These are phyloP conservation scores for Scleroderma citrinum DNA, from an alignment of 768 basidiomycete genomes.

Conservation along the genomic window DNA sequence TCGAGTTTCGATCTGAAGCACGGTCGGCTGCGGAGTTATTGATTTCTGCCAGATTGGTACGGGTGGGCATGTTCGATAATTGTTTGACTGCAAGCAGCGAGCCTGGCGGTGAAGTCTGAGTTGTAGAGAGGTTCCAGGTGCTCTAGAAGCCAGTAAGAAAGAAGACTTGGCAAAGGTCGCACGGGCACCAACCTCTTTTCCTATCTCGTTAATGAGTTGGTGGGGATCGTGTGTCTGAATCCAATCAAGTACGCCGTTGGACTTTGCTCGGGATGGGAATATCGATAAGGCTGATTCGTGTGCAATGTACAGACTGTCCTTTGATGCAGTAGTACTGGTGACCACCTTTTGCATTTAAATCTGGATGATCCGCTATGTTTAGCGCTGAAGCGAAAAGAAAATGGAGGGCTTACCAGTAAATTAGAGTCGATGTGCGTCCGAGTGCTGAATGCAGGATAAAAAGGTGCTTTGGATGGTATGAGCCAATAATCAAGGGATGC, in stretches of 20 bases:
- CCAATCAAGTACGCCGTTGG: constrained; percentile 40
- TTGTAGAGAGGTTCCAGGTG: constrained; percentile 43
- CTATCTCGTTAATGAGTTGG: constrained; percentile 28
- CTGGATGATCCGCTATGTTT: constrained; percentile 24
- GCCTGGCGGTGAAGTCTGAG: constrained; percentile 34
- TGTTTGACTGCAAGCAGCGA: constrained; percentile 35
- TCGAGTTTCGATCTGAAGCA: constrained; percentile 35
- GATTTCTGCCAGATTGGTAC: constrained; percentile 29
- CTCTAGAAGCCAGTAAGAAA: constrained; percentile 23
- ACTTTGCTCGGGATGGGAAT: constrained; percentile 26
- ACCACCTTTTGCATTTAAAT: constrained; percentile 71
- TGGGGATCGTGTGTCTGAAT: constrained; percentile 40
- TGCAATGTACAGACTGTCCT: constrained; percentile 30
- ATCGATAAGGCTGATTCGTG: constrained; percentile 31
- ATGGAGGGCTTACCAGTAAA: constrained; percentile 38
- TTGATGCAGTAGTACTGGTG: constrained; percentile 45
- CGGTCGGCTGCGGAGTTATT: constrained; percentile 17
- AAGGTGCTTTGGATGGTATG: constrained; percentile 38
- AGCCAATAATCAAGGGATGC: constrained; percentile 44
- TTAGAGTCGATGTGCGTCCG: constrained; percentile 36
- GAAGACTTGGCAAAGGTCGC: constrained; percentile 21
- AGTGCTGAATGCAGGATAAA: constrained; percentile 44
- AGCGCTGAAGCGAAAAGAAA: constrained; percentile 13
- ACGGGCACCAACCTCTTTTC: constrained; percentile 40
- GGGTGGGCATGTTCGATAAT: constrained; percentile 42